Base-by-base conservation (phyloP, 2,329 filamentous ascomycete genomes). In the Aspergillus intermedius region DNA sequence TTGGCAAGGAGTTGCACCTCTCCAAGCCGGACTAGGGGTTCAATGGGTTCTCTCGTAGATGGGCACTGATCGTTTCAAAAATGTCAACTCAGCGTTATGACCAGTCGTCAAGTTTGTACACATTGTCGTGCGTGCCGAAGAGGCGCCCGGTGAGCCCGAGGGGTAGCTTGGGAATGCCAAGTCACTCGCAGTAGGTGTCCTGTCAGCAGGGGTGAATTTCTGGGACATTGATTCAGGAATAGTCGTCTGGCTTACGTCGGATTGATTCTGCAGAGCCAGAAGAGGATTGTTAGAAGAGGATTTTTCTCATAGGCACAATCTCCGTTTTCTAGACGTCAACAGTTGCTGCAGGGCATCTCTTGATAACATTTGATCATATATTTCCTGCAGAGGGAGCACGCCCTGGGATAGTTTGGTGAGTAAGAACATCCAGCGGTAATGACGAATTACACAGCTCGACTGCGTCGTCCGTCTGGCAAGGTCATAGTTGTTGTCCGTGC, bases 341-440 rank as follows among this genome's bases (percentile, higher is more conserved):
- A 85, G 49, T 82, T 80, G 50, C 70, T 74, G 57, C 82, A 85
- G 1, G 82, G 82, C 5, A 67, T 63, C 50, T 76, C 75, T 44
- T 79, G 77, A 58, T 85, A 77, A 58, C 82, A 85, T 42, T 76
- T 74, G 50, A 84, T 77, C 62, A 85, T 86, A 37, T 80, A 78
- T 48, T 67, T 74, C 40, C 81, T 72, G 57, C 82, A 85, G 39
- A 80, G 70, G 54, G 74, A 67, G 60, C 80, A 83, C 1, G 80
- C 74, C 13, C 74, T 80, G 43, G 35, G 9, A 28, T 10, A 8
- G 6, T 8, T 25, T 25, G 2, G 7, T 25, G 7, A 25, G 23
- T 8, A 8, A 25, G 23, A 25, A 25, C 6, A 8, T 8, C 23
- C 7, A 25, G 7, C 5, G 23, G 8, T 3, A 2, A 28, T 10